Evolutionary conservation across 805 yeast species (phyloP), one percentile per base, ranked within the genome.

Genomic region (Kazachstania bromeliacearum): DNA sequence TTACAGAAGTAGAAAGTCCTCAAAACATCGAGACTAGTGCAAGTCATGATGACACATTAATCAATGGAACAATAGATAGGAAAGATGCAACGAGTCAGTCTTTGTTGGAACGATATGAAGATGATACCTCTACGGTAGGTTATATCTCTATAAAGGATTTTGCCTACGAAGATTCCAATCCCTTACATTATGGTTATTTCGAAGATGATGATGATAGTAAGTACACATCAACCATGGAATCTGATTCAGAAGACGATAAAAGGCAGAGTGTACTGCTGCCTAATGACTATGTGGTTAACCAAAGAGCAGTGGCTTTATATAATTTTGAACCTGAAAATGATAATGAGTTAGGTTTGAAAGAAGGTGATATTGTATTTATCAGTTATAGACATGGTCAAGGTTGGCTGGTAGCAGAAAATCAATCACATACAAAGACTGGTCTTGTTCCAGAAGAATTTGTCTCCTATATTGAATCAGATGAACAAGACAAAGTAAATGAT

Each of bases 311-410:
- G 19, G 96, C 96, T 1, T 57, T 92, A 31, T 92, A 85, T 55
- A 89, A 88, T 48, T 92, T 92, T 53, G 70, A 64, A 29, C 95
- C 97, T 0, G 97, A 92, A 55, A 92, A 92, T 57, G 95, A 85
- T 48, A 92, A 92, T 58, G 99, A 92, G 52, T 74, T 88, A 31
- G 73, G 70, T 8, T 63, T 92, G 22, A 60, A 52, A 10, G 94
- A 81, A 48, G 95, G 95, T 24, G 96, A 92, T 59, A 58, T 75
- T 10, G 75, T 92, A 2, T 79, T 87, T 73, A 81, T 92, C 21
- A 76, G 80, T 40, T 89, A 88, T 57, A 75, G 94, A 39, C 95
- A 89, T 57, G 97, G 97, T 18, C 96, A 89, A 57, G 99, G 99
- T 6, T 92, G 98, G 99, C 70, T 92, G 3, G 96, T 92, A 35